Evolutionary conservation across 1,284 basidiomycete species (phyloP).

Genomic region (Sanghuangporus weigelae): DNA sequence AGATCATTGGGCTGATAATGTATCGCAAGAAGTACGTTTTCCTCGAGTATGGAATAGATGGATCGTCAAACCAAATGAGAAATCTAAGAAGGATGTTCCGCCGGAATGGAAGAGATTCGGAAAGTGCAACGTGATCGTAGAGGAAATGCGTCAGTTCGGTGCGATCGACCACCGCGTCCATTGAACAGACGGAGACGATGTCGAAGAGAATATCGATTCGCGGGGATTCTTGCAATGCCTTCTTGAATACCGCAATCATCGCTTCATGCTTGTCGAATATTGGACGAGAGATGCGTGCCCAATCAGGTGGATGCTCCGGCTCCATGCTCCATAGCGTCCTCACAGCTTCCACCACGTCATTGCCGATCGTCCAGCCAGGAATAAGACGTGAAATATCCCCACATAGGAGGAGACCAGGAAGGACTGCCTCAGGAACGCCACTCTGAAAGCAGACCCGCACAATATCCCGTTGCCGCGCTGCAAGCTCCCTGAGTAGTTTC

Average conservation of each 20-base stretch:
- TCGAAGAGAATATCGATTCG: constrained; percentile 90
- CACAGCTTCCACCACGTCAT: constrained; percentile 61
- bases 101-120: constrained; percentile 60
- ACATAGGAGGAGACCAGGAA: constrained; percentile 73
- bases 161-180: constrained; percentile 79
- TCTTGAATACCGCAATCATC: constrained; percentile 75
- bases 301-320: constrained; percentile 28
- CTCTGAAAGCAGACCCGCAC: constrained; percentile 56
- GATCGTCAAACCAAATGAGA: constrained; percentile 77
- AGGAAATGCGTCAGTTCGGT: constrained; percentile 84
- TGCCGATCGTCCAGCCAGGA: constrained; percentile 73
- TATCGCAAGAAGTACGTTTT: constrained; percentile 87
- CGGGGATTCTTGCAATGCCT: constrained; percentile 58
- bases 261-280: constrained; percentile 61
- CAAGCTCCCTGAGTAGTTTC: constrained; percentile 70
- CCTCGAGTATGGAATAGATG: constrained; percentile 63
- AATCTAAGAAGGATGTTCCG: constrained; percentile 84
- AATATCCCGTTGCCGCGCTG: constrained; percentile 57
- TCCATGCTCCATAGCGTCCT: constrained; percentile 69
- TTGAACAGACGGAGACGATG: constrained; percentile 79
- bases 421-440: constrained; percentile 47
- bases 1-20: constrained; percentile 85
- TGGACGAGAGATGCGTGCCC: constrained; percentile 44
- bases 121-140: constrained; percentile 79
- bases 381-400: constrained; percentile 69